These are phyloP conservation scores for Ceratocystis colombiana DNA, from an alignment of 2,329 filamentous ascomycete genomes.

Conservation along the genomic window DNA sequence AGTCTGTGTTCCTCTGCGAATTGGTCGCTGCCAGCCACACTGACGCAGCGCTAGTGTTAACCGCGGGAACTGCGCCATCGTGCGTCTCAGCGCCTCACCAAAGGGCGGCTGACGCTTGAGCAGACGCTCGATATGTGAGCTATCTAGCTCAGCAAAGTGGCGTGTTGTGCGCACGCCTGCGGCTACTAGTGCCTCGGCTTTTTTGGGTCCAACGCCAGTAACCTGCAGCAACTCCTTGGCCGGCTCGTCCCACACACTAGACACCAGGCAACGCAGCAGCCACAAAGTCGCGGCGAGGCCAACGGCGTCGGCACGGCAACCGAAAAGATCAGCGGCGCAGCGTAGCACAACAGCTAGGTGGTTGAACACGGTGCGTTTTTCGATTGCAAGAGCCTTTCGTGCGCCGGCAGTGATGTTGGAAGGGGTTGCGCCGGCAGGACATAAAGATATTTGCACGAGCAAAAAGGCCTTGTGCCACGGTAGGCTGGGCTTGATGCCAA, in stretches of 20 bases:
- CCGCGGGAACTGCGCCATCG: slow-evolving; percentile 58
- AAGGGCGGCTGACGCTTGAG: slow-evolving; percentile 74
- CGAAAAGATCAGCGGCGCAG: slow-evolving; percentile 35
- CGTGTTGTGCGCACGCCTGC: slow-evolving; percentile 63
- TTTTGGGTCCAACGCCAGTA: slow-evolving; percentile 62
- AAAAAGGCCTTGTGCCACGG: slow-evolving; percentile 63
- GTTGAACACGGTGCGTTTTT: slow-evolving; percentile 32
- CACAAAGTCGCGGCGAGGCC: slow-evolving; percentile 62
- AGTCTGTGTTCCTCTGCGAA: slow-evolving; percentile 32
- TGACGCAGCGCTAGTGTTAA: slow-evolving; percentile 35
- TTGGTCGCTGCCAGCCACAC: slow-evolving; percentile 24
- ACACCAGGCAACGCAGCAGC: slow-evolving; percentile 64
- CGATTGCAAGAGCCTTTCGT: slow-evolving; percentile 25
- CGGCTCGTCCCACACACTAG: slow-evolving; percentile 71
- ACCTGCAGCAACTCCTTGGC: slow-evolving; percentile 76
- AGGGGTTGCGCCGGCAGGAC: slow-evolving; percentile 52
- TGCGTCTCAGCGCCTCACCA: slow-evolving; percentile 57
- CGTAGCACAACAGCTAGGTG: slow-evolving; percentile 33
- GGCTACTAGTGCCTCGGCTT: slow-evolving; percentile 61
- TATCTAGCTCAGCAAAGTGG: slow-evolving; percentile 55
- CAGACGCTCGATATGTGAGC: slow-evolving; percentile 64
- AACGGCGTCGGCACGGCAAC: slow-evolving; percentile 47
- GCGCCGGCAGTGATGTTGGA: slow-evolving; percentile 35
- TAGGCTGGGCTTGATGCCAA: slow-evolving; percentile 27
- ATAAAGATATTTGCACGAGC: slow-evolving; percentile 52